phyloP scores from a whole-genome alignment of 1,284 basidiomycete genomes.

The Marasmius sp. region DNA sequence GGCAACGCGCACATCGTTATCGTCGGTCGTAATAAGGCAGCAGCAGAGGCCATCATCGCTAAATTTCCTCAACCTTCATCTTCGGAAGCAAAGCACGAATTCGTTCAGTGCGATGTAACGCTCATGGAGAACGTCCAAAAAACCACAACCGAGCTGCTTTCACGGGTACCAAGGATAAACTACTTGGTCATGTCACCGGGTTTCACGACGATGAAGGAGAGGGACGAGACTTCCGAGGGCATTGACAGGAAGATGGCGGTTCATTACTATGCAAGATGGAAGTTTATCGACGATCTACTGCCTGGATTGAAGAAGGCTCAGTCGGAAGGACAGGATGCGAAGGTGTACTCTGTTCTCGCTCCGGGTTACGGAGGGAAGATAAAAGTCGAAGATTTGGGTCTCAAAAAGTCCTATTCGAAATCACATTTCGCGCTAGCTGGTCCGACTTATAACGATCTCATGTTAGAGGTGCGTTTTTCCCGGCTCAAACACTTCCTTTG shows the following conservation, averaged over 20 bases:
- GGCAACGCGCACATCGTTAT: constrained; percentile 46
- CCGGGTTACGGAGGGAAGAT: constrained; percentile 6
- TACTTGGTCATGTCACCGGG: constrained; percentile 22
- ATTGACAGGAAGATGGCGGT: constrained; percentile 25
- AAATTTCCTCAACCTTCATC: constrained; percentile 31
- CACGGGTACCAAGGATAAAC: constrained; percentile 16
- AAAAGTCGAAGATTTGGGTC: constrained; percentile 16
- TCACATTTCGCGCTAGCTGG: constrained; percentile 9
- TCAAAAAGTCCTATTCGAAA: constrained; percentile 17
- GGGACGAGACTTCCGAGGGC: constrained; percentile 24
- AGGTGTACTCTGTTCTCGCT: constrained; percentile 11
- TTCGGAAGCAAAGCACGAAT: constrained; percentile 30
- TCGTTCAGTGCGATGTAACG: constrained; percentile 44
- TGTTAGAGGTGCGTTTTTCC: constrained; percentile 16
- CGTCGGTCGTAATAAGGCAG: constrained; percentile 42
- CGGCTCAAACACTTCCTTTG: neutral
- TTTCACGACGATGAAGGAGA: constrained; percentile 19
- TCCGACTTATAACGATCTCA: constrained; percentile 20
- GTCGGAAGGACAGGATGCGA: constrained; percentile 21
- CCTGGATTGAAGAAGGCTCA: constrained; percentile 27
- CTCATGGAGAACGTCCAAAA: constrained; percentile 42
- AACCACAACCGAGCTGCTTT: constrained; percentile 27
- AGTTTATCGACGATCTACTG: constrained; percentile 26
- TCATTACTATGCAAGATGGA: constrained; percentile 21
- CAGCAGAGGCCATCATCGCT: constrained; percentile 40